Evolutionary conservation across 2,329 filamentous ascomycete genomes (phyloP), one percentile per base, ranked within the genome.

Genomic region (Sarocladium strictum): DNA sequence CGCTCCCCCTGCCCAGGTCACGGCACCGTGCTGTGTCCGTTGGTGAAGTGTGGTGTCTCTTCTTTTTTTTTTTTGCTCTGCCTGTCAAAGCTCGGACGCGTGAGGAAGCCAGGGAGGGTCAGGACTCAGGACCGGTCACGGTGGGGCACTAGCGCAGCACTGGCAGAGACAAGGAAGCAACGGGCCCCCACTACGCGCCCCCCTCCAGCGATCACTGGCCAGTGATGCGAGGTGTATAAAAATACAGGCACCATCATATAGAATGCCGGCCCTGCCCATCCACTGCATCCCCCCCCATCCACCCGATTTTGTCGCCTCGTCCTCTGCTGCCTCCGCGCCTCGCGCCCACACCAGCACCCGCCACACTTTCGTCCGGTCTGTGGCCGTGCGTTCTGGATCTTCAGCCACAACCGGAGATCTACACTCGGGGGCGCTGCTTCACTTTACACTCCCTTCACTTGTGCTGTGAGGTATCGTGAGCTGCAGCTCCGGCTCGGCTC

Each of bases 221-320:
- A 45, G 40, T 38, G 52, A 21, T 41, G 52, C 33, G 52, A 43
- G 52, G 69, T 72, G 70, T 73, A 73, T 73, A 73, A 73, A 73
- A 73, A 69, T 72, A 70, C 68, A 72, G 64, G 67, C 64, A 67
- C 65, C 67, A 67, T 56, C 69, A 70, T 71, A 73, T 72, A 72
- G 69, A 72, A 71, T 69, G 67, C 66, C 68, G 57, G 66, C 67
- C 69, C 67, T 71, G 70, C 71, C 70, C 70, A 53, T 53, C 50
- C 50, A 38, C 50, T 40, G 32, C 50, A 53, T 53, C 50, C 32
- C 50, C 38, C 35, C 50, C 32, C 32, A 53, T 72, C 71, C 71
- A 69, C 69, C 67, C 67, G 65, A 66, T 70, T 71, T 67, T 66
- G 62, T 66, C 67, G 21, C 50, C n/a, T 35, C 27, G 27, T 29